These are phyloP conservation scores for Lactarius akahatsu DNA, from an alignment of 768 basidiomycete genomes.

Conservation along the genomic window DNA sequence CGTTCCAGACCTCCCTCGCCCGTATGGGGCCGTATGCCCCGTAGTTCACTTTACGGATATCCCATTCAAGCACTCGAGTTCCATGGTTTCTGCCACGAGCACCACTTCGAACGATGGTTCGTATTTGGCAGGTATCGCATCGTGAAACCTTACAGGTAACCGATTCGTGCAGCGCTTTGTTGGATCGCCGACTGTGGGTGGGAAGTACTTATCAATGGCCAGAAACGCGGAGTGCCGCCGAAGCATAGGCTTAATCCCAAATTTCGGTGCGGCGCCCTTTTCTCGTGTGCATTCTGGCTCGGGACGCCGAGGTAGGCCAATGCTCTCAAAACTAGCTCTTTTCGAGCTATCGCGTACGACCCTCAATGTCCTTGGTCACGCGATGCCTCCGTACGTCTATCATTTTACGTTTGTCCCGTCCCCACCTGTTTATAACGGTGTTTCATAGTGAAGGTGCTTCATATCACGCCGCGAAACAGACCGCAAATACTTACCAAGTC, in stretches of 20 bases:
- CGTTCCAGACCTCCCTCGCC: slow-evolving; percentile 44
- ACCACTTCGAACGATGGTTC: slow-evolving; percentile 71
- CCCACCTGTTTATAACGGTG: not conserved
- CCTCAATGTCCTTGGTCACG: slow-evolving; percentile 24
- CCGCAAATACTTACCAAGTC: slow-evolving; percentile 45
- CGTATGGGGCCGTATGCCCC: slow-evolving; percentile 53
- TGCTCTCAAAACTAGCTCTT: slow-evolving; percentile 52
- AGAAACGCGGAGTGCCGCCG: slow-evolving; percentile 72
- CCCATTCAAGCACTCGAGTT: slow-evolving; percentile 59
- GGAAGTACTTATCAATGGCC: slow-evolving; percentile 76
- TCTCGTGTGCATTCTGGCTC: not conserved
- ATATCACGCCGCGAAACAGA: slow-evolving; percentile 49
- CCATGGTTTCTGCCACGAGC: slow-evolving; percentile 29
- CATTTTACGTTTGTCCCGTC: not conserved
- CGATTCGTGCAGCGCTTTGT: slow-evolving; percentile 53
- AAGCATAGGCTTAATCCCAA: slow-evolving; percentile 65
- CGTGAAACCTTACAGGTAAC: not conserved
- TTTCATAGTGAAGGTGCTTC: slow-evolving; percentile 34
- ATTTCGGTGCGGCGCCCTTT: slow-evolving; percentile 48
- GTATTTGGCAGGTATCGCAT: slow-evolving; percentile 22
- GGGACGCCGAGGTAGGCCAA: slow-evolving; percentile 42
- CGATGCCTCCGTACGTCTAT: slow-evolving; percentile 25
- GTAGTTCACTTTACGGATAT: slow-evolving; percentile 56
- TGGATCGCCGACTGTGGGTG: slow-evolving; percentile 56
- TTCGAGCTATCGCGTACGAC: slow-evolving; percentile 46